phyloP scores from a whole-genome alignment of 208 protist genomes.

The Leishmania lainsoni region DNA sequence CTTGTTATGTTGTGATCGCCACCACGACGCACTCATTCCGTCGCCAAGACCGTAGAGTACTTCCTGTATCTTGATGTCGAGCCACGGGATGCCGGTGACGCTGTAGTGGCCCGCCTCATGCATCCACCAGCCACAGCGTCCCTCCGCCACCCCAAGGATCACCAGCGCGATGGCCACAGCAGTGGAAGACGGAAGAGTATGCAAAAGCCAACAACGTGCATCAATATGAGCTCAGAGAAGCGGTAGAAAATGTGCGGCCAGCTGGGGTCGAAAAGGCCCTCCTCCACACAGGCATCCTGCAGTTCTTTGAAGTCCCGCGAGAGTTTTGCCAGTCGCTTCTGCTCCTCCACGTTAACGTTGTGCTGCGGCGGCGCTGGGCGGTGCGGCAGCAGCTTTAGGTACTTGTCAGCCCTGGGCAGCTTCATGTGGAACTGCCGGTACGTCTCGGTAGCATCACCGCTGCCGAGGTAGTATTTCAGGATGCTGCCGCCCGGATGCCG shows the following conservation, averaged over 20 bases:
- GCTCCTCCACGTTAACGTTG: constrained; percentile 34
- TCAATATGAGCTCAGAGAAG: constrained; percentile 53
- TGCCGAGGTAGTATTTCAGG: constrained; percentile 58
- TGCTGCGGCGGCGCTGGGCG: constrained; percentile 37
- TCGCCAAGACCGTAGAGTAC: constrained; percentile 70
- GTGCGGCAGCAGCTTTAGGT: constrained; percentile 51
- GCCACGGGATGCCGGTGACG: constrained; percentile 50
- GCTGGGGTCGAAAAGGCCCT: constrained; percentile 66
- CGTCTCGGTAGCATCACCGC: constrained; percentile 64
- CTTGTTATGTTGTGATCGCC: constrained; percentile 81
- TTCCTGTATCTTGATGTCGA: constrained; percentile 74
- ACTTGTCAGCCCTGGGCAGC: constrained; percentile 46
- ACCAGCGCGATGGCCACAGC: constrained; percentile 46
- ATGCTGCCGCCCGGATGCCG: constrained; percentile 72
- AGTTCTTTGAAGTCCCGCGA: constrained; percentile 58
- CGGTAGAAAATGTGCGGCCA: constrained; percentile 66
- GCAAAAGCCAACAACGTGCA: constrained; percentile 54
- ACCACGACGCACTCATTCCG: constrained; percentile 79
- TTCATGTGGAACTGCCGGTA: constrained; percentile 76
- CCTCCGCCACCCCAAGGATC: constrained; percentile 67
- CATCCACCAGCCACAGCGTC: constrained; percentile 83
- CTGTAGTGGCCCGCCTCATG: constrained; percentile 82
- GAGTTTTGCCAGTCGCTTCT: constrained; percentile 54
- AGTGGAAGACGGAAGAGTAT: constrained; percentile 49
- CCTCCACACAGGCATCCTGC: constrained; percentile 38